phyloP scores from a whole-genome alignment of 345 rosid species.

The Citrus hindsii region DNA sequence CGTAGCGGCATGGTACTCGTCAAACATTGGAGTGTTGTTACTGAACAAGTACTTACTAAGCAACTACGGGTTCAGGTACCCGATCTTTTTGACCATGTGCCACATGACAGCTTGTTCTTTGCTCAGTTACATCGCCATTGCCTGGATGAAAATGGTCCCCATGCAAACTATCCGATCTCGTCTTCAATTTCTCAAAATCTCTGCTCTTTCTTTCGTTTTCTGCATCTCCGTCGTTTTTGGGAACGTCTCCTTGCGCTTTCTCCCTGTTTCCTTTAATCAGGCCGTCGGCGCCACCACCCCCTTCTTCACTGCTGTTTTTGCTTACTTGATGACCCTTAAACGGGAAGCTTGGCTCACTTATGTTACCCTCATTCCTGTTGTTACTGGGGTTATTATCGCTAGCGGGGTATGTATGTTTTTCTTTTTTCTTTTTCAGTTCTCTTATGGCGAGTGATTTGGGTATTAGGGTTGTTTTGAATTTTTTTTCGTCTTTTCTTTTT shows the following conservation, averaged over 20 bases:
- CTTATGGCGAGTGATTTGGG: not conserved
- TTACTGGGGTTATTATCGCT: slow-evolving; percentile 94
- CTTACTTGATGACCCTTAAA: slow-evolving; percentile 80
- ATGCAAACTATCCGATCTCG: slow-evolving; percentile 96
- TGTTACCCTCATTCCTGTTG: slow-evolving; percentile 83
- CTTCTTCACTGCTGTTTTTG: slow-evolving; percentile 94
- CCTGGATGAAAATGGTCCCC: slow-evolving; percentile 97
- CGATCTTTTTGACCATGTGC: slow-evolving; percentile 98
- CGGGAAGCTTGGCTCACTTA: slow-evolving; percentile 98
- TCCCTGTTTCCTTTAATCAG: slow-evolving; percentile 92
- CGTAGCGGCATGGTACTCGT: slow-evolving; percentile 84
- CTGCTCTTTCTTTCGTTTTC: slow-evolving; percentile 80
- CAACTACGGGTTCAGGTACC: slow-evolving; percentile 97
- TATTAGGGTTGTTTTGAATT: not conserved
- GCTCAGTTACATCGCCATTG: slow-evolving; percentile 88
- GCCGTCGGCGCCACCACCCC: slow-evolving; percentile 99
- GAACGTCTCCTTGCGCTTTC: slow-evolving; percentile 70
- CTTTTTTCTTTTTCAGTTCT: not conserved
- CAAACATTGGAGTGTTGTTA: slow-evolving; percentile 91
- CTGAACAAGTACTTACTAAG: slow-evolving; percentile 90
- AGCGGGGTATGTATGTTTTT: slow-evolving; percentile 64
- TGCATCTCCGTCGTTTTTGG: slow-evolving; percentile 98
- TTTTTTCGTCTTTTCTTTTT: not conserved
- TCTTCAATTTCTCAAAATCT: slow-evolving; percentile 85
- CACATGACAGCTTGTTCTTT: slow-evolving; percentile 99